Evolutionary conservation across 129 eudicot genomes (phyloP).

Genomic region (Gnaphalium uliginosum): DNA sequence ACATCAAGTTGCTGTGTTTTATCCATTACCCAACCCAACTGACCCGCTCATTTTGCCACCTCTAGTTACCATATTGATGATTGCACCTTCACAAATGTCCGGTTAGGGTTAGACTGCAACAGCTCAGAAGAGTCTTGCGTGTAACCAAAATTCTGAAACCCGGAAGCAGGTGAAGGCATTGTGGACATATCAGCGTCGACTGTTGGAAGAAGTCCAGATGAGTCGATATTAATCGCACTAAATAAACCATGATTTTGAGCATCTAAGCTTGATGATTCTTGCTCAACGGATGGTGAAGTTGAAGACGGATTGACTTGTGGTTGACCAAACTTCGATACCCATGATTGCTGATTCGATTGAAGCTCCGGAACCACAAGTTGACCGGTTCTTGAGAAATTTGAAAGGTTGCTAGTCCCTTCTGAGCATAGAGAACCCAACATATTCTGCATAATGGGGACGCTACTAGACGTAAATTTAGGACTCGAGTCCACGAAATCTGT

Average conservation of each 20-base stretch:
- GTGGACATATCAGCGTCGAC: slow-evolving; percentile 61
- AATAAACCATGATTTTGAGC: slow-evolving; percentile 64
- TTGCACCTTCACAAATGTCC: slow-evolving; percentile 84
- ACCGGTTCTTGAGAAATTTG: slow-evolving; percentile 48
- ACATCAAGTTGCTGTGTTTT: not conserved
- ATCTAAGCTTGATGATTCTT: slow-evolving; percentile 65
- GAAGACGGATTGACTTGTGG: slow-evolving; percentile 49
- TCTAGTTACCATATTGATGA: not conserved
- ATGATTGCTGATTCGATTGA: slow-evolving; percentile 57
- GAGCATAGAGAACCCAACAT: slow-evolving; percentile 62
- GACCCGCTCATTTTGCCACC: slow-evolving; percentile 1
- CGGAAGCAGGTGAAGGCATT: slow-evolving; percentile 58
- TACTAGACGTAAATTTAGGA: slow-evolving; percentile 43
- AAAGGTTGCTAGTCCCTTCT: slow-evolving; percentile 59
- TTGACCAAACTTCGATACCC: slow-evolving; percentile 64
- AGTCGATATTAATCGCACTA: slow-evolving; percentile 56
- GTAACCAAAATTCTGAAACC: slow-evolving; percentile 57
- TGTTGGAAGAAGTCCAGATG: slow-evolving; percentile 78
- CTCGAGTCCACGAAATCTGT: slow-evolving; percentile 47
- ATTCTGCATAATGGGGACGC: slow-evolving; percentile 49
- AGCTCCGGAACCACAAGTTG: slow-evolving; percentile 55
- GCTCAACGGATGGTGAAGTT: slow-evolving; percentile 51
- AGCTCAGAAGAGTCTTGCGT: slow-evolving; percentile 80
- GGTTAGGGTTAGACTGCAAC: slow-evolving; percentile 45
- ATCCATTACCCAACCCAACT: not conserved